Evolutionary conservation across 1,284 basidiomycete genomes (phyloP).

Genomic region (Irpex sp.): DNA sequence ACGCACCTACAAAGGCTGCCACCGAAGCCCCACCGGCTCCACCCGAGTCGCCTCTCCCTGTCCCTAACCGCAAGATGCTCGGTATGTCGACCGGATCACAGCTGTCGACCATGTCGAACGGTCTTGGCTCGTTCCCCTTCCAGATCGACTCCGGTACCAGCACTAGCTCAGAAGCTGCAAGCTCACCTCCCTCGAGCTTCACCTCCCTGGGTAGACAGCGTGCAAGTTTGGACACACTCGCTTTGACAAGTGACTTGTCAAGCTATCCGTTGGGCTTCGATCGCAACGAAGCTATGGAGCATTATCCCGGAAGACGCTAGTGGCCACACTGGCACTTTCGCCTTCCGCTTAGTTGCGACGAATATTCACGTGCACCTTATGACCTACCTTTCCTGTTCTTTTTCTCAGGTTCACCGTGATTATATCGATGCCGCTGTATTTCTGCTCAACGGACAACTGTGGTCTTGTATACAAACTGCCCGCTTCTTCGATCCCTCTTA

Average conservation of each 20-base stretch:
- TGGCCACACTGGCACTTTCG: neutral
- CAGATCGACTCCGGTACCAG: slow-evolving; percentile 55
- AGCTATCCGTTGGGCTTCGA: slow-evolving; percentile 73
- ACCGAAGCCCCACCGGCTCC: neutral
- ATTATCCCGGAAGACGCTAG: slow-evolving; percentile 13
- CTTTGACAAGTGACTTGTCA: slow-evolving; percentile 71
- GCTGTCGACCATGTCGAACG: slow-evolving; percentile 66
- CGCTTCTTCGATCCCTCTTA: neutral
- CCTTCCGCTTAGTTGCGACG: neutral
- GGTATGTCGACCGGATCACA: slow-evolving; percentile 69
- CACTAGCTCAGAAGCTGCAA: slow-evolving; percentile 12
- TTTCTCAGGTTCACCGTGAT: neutral
- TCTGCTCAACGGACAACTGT: neutral
- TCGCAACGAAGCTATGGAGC: slow-evolving; percentile 14
- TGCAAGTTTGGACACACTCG: slow-evolving; percentile 77
- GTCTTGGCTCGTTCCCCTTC: slow-evolving; percentile 75
- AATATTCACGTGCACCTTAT: neutral
- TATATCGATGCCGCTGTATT: slow-evolving; percentile 1
- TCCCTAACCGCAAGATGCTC: slow-evolving; percentile 44
- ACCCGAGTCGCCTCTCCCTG: slow-evolving; percentile 13
- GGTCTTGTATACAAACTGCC: neutral
- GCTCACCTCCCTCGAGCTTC: slow-evolving; percentile 20
- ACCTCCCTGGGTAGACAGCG: slow-evolving; percentile 40
- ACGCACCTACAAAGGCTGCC: slow-evolving; percentile 11
- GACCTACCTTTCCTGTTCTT: neutral